Conservation (phyloP, 176 grass and related monocot species). For the Aegilops tauschii region DNA sequence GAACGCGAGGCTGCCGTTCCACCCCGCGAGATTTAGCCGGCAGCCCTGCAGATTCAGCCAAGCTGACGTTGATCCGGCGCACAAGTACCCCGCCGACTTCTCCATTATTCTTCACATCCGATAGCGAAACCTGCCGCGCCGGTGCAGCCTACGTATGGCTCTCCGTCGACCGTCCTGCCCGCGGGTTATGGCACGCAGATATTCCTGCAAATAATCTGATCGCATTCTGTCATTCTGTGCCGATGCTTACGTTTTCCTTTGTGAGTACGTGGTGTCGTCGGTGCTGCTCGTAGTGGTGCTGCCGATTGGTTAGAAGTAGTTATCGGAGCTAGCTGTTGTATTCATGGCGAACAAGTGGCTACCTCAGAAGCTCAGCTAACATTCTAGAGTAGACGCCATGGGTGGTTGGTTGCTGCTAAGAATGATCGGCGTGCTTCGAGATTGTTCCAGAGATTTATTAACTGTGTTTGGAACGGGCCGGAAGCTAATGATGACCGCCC, state of each 20-base stretch:
- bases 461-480: constrained; percentile 34
- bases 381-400: not conserved
- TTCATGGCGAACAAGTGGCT: not conserved
- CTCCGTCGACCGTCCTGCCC: not conserved
- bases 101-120: not conserved
- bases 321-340: constrained; percentile 18
- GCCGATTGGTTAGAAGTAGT: constrained; percentile 12
- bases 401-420: constrained; percentile 28
- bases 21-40: not conserved
- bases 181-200: not conserved
- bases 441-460: constrained; percentile 40
- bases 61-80: not conserved
- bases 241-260: not conserved
- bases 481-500: not conserved
- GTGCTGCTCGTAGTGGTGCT: not conserved
- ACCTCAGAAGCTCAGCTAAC: not conserved
- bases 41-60: not conserved
- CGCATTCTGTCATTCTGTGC: not conserved
- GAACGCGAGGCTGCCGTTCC: not conserved
- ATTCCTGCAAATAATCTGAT: not conserved
- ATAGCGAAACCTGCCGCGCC: not conserved
- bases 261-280: not conserved
- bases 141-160: constrained; percentile 1
- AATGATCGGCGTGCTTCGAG: constrained; percentile 8
- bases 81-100: constrained; percentile 5